Conservation (phyloP, 257 asterid genomes). For the Penstemon barbatus region DNA sequence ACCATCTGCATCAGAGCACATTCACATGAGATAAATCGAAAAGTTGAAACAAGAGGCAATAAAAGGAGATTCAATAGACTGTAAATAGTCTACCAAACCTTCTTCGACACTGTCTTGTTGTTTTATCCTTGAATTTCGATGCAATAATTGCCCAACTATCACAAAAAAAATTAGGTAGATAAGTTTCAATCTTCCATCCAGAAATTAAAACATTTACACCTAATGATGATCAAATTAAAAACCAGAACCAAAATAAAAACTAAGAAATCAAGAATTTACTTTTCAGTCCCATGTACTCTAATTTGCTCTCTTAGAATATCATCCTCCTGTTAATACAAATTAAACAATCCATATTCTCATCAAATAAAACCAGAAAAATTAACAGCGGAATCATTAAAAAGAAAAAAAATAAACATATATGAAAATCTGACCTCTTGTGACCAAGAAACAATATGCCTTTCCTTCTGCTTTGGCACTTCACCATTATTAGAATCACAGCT, state of each 20-base stretch:
- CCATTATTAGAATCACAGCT: conserved; percentile 34
- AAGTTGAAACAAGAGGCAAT: conserved; percentile 4
- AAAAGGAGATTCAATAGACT: conserved; percentile 23
- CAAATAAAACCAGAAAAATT: conserved; percentile 17
- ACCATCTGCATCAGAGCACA: conserved; percentile 68
- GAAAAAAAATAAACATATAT: not conserved
- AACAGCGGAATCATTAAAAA: not conserved
- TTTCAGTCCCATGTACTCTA: conserved; percentile 85
- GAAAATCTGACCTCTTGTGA: conserved; percentile 79
- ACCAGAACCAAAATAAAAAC: conserved; percentile 21
- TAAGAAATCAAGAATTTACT: conserved; percentile 47
- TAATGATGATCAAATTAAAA: conserved; percentile 25
- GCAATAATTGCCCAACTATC: conserved; percentile 92
- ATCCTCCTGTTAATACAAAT: conserved; percentile 69
- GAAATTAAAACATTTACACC: conserved; percentile 27
- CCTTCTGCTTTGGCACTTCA: conserved; percentile 69
- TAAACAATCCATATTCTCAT: conserved; percentile 29
- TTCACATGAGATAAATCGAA: conserved; percentile 13
- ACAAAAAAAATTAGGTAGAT: conserved; percentile 32
- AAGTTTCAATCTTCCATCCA: conserved; percentile 22
- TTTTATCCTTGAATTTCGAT: conserved; percentile 87
- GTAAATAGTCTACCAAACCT: conserved; percentile 53
- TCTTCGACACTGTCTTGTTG: conserved; percentile 98
- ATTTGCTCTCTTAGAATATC: conserved; percentile 95
- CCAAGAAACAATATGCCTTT: conserved; percentile 98